Percentiles rank a stretch among this genome's conserved stretches.
Evolutionary conservation across 2,329 filamentous ascomycete species (phyloP).

Genomic region (Paecilomyces variotii): DNA sequence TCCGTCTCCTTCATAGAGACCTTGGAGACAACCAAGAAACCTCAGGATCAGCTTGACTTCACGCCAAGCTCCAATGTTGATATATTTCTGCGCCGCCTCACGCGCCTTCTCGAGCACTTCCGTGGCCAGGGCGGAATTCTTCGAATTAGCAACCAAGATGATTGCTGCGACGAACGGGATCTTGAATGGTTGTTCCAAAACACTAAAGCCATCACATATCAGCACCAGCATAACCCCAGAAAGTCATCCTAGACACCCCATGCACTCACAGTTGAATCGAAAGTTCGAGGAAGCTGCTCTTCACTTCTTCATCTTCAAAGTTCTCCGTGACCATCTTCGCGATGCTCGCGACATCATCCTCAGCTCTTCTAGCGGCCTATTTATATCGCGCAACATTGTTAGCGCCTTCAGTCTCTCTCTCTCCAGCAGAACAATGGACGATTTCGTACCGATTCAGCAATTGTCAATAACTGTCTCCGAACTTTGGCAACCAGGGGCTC

Average conservation of each 20-base stretch:
- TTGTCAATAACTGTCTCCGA: slow-evolving; percentile 67
- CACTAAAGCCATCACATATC: slow-evolving; percentile 32
- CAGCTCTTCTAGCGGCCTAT: slow-evolving; percentile 61
- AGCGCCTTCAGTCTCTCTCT: neutral
- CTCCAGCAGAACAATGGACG: neutral
- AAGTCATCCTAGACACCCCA: neutral
- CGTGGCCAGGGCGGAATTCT: slow-evolving; percentile 65
- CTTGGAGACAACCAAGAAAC: slow-evolving; percentile 79
- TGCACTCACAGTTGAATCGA: slow-evolving; percentile 59
- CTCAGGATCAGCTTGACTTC: slow-evolving; percentile 85
- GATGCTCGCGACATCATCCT: slow-evolving; percentile 68
- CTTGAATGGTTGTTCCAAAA: slow-evolving; percentile 89
- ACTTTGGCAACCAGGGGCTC: slow-evolving; percentile 64
- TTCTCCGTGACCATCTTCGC: slow-evolving; percentile 72
- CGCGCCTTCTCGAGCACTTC: slow-evolving; percentile 61
- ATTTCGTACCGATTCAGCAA: slow-evolving; percentile 63
- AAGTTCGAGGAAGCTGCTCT: slow-evolving; percentile 63
- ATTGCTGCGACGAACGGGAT: slow-evolving; percentile 89
- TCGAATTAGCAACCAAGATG: slow-evolving; percentile 67
- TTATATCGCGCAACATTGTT: neutral
- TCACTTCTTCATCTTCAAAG: slow-evolving; percentile 75
- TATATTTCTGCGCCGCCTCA: slow-evolving; percentile 55
- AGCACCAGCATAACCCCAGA: neutral
- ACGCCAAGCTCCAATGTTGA: slow-evolving; percentile 73
- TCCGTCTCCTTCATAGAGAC: slow-evolving; percentile 72